Conservation (phyloP, 108 stramenopile genomes). For the Skeletonema tropicum region DNA sequence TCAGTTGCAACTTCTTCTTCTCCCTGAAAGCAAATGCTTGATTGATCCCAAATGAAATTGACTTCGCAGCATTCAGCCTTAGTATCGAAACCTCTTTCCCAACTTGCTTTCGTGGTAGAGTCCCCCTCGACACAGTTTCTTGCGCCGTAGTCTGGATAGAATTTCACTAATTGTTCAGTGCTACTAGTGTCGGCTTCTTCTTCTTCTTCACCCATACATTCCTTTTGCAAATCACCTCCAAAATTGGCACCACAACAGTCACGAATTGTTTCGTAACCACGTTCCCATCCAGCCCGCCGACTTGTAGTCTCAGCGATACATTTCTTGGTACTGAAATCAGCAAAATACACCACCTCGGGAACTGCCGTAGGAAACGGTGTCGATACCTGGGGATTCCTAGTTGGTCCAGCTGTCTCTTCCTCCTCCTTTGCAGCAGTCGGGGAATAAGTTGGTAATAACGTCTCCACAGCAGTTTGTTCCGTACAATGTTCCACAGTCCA, state of each 20-base stretch:
- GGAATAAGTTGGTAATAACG: background rate
- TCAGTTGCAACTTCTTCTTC: background rate
- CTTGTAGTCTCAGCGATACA: constrained; percentile 7
- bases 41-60: constrained; percentile 15
- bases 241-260: constrained; percentile 31
- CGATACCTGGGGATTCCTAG: background rate
- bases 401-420: background rate
- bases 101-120: too few species aligned
- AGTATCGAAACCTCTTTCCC: constrained; percentile 1
- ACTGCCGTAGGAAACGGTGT: background rate
- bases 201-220: constrained; percentile 1
- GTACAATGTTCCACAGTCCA: constrained; percentile 26
- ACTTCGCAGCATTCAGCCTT: constrained; percentile 13
- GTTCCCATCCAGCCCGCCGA: constrained; percentile 15
- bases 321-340: background rate
- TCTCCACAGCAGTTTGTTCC: background rate
- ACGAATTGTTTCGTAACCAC: constrained; percentile 17
- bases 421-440: background rate
- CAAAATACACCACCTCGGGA: background rate
- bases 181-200: too few species aligned
- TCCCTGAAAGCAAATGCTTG: background rate
- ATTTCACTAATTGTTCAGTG: background rate
- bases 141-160: constrained; percentile 7
- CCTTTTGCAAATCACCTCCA: constrained; percentile 4
- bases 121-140: constrained; percentile 6